Percentiles rank a stretch among this genome's conserved stretches.
Evolutionary conservation across 78 protist genomes (phyloP).

Genomic region (Dictyostelium discoideum): DNA sequence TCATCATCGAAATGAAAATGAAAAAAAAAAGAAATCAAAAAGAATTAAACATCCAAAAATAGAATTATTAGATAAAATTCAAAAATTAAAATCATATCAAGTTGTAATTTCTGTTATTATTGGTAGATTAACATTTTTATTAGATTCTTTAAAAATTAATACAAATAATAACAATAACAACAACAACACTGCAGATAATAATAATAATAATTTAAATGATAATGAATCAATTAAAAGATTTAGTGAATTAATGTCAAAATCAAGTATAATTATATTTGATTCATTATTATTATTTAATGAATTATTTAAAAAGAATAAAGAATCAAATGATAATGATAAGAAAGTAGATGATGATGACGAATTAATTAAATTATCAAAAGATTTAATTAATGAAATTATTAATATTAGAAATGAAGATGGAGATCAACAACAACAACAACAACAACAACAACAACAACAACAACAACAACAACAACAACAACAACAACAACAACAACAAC

Average conservation of each 20-base stretch:
- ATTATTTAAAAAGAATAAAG: not conserved
- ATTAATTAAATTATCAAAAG: not conserved
- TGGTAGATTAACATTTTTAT: conserved; percentile 45
- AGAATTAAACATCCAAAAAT: conserved; percentile 39
- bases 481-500: too few relatives aligned
- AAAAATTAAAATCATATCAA: not conserved
- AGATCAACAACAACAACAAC: too few relatives aligned
- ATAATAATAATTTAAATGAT: not conserved
- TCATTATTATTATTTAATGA: not conserved
- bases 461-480: too few relatives aligned
- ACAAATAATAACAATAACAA: not conserved
- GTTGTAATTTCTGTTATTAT: conserved; percentile 9
- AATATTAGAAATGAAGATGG: not conserved
- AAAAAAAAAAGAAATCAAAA: not conserved
- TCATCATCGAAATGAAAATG: not conserved
- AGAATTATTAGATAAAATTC: conserved; percentile 8
- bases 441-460: too few relatives aligned
- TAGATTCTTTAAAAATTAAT: conserved; percentile 1
- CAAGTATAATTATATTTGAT: conserved; percentile 3
- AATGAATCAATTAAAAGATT: not conserved
- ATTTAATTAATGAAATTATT: not conserved
- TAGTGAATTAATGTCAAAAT: not conserved
- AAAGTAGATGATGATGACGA: not conserved
- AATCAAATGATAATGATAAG: not conserved
- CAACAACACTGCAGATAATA: too few relatives aligned